Evolutionary conservation across 257 asterid species (phyloP), one percentile per base, ranked within the genome.

Genomic region (Forsythia suspensa): DNA sequence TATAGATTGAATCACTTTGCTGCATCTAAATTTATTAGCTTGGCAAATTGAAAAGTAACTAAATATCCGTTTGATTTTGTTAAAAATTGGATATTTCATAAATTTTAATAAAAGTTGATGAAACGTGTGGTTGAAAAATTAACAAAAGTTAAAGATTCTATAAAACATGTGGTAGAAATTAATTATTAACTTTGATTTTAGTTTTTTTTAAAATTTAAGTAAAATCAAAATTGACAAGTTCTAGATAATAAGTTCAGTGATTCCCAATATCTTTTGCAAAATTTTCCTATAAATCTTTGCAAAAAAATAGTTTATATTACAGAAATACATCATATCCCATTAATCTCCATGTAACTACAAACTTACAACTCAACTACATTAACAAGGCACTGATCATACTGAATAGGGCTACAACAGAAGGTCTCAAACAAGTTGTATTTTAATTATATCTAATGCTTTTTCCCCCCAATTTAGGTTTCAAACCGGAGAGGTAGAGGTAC

Each of bases 401-500:
- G 16, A 20, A 9, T 63, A 63, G 15, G 38, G 16, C 15, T 3
- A 63, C 70, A 24, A 63, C 38, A 24, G 21, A 24, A 63, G 70
- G 39, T 24, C 39, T 24, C 37, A 10, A 63, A 24, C 16, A 63
- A 2, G 40, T 63, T 29, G 40, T 0, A 29, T 29, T 63, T 63
- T 24, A 63, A 11, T 63, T 6, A 29, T 21, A 63, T 29, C 40
- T 29, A 24, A 63, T 29, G 0, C 6, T 4, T 29, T 24, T 4
- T 2, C 10, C 9, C 41, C 16, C 34, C 4, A 1, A 51, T 65
- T 74, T 43, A 3, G 39, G 13, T 20, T 29, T 82, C 75, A 85
- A 42, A 81, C 78, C 21, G 84, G 82, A 77, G 84, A 72, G 34
- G 74, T 73, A 79, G 89, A 80, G 34, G 78, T 63, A 63, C 6